Evolutionary conservation across 2,329 filamentous ascomycete species (phyloP).

Genomic region (Claviceps monticola): DNA sequence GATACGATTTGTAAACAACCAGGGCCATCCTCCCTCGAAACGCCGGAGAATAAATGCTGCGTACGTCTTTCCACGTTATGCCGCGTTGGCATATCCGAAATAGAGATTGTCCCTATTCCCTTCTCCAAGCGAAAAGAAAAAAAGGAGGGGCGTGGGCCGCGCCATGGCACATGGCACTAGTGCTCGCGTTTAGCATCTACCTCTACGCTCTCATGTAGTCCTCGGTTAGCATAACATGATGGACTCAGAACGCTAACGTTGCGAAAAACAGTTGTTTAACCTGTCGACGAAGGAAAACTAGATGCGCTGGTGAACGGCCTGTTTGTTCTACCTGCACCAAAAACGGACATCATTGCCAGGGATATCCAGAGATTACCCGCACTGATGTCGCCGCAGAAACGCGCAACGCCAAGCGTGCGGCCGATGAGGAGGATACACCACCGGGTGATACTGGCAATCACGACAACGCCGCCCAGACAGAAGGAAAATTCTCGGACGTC

Average conservation of each 20-base stretch:
- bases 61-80: conserved; percentile 30
- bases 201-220: background rate
- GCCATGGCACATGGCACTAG: background rate
- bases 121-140: no score
- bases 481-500: background rate
- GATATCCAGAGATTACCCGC: conserved; percentile 44
- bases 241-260: background rate
- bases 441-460: conserved; percentile 1
- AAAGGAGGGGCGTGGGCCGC: no score
- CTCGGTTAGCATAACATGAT: background rate
- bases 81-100: background rate
- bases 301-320: conserved; percentile 61
- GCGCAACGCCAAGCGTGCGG: conserved; percentile 9
- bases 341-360: conserved; percentile 55
- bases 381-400: conserved; percentile 22
- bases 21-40: conserved; percentile 69
- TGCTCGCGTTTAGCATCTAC: background rate
- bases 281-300: conserved; percentile 62
- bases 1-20: conserved; percentile 71
- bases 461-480: conserved; percentile 1
- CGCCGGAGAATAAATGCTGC: conserved; percentile 66
- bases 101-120: background rate
- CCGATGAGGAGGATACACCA: conserved; percentile 7
- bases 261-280: conserved; percentile 43
- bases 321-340: conserved; percentile 59